Evolutionary conservation across 495 filamentous ascomycete species (phyloP), one percentile per base, ranked within the genome.

Genomic region (Podospora sp.): DNA sequence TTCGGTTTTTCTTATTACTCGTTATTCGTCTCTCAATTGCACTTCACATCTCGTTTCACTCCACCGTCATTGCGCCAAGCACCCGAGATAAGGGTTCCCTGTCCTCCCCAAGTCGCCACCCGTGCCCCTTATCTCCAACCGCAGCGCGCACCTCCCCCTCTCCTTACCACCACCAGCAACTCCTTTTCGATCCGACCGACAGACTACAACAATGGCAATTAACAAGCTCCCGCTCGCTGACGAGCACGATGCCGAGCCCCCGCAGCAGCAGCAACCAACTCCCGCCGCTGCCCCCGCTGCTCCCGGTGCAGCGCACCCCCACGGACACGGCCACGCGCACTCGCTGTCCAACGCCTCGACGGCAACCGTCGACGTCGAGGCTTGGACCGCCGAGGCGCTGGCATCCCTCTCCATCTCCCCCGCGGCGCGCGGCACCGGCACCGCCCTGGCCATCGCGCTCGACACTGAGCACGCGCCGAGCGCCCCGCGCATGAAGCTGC

Each of bases 301-400:
- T n/a, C n/a, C n/a, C n/a, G n/a, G n/a, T n/a, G n/a, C n/a, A 8
- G 33, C 59, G 18, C 67, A 66, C 20, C 65, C 52, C 68, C 22
- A 35, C 46, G n/a, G n/a, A n/a, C 20, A 35, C 57, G 16, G 16
- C 51, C 69, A 70, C 62, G 76, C 76, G 61, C 77, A 75, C 64
- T 65, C 72, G 12, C 33, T 74, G n/a, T 77, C 72, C 40, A 67
- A 69, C 59, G 71, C 73, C 66, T 74, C 77, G 24, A 77, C 75
- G 46, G 72, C 70, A 12, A 69, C 72, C 52, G 68, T 81, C 51
- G 80, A 85, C 68, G 80, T 85, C 62, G 82, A 81, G 63, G 68
- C 83, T 35, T 85, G 83, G 84, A 82, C 80, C 26, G 64, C 78
- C 60, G 77, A 78, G 14, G 83, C 83, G 0, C 77, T 85, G 52